Evolutionary conservation across 2,329 filamentous ascomycete genomes (phyloP).

Genomic region (Rutstroemia sydowiana): DNA sequence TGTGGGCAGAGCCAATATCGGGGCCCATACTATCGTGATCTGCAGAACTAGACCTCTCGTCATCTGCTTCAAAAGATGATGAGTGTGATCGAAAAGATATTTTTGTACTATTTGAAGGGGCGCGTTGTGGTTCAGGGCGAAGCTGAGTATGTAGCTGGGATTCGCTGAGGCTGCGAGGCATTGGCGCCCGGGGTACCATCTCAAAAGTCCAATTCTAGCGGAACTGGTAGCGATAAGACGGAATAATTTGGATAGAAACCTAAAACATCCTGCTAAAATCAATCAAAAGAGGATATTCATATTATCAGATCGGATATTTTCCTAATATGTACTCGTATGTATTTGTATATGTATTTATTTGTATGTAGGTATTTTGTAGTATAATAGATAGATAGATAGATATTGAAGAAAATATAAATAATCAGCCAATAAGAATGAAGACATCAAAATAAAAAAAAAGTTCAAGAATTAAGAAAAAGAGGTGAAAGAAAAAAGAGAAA

Average conservation of each 20-base stretch:
- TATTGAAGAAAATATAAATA: not conserved
- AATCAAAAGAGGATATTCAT: too few species aligned
- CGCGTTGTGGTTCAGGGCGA: slow-evolving; percentile 20
- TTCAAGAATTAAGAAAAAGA: not conserved
- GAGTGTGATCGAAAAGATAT: slow-evolving; percentile 49
- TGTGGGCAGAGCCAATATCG: slow-evolving; percentile 25
- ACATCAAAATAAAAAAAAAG: not conserved
- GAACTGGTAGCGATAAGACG: not conserved
- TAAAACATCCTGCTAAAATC: too few species aligned
- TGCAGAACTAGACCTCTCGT: slow-evolving; percentile 50
- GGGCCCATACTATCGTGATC: slow-evolving; percentile 30
- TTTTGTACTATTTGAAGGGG: slow-evolving; percentile 36
- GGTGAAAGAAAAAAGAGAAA: not conserved
- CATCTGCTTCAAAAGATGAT: slow-evolving; percentile 61
- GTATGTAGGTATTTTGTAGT: not conserved
- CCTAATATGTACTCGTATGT: not conserved
- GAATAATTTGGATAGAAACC: not conserved
- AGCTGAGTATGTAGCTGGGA: slow-evolving; percentile 9
- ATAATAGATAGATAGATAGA: not conserved
- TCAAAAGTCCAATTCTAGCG: not conserved
- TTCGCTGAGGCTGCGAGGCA: slow-evolving; percentile 21
- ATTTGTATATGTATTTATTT: not conserved
- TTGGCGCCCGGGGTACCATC: slow-evolving; percentile 10
- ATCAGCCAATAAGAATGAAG: too few species aligned
- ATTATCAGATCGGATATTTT: not conserved